Percentiles rank a stretch among this genome's conserved stretches.
Conservation (phyloP, 257 asterid genomes). For the Asclepias syriaca region DNA sequence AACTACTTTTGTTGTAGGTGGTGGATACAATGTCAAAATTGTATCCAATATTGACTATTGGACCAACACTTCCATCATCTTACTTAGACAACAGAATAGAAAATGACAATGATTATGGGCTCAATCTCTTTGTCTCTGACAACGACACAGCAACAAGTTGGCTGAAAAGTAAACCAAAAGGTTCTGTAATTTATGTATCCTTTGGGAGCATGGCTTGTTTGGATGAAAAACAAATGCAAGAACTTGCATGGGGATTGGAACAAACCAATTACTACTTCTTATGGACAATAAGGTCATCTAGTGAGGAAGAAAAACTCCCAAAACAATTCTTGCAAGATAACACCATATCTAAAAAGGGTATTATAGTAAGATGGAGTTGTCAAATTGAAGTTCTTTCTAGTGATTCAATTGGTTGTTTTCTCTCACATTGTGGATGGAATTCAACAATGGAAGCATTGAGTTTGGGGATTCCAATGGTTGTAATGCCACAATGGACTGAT, state of each 20-base stretch:
- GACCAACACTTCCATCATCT: slow-evolving; percentile 71
- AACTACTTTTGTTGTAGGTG: no score
- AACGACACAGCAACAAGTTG: slow-evolving; percentile 32
- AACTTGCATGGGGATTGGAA: slow-evolving; percentile 46
- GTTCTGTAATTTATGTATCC: slow-evolving; percentile 62
- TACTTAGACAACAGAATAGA: slow-evolving; percentile 50
- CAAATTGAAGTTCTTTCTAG: slow-evolving; percentile 48
- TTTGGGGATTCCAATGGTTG: slow-evolving; percentile 73
- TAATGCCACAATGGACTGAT: slow-evolving; percentile 81
- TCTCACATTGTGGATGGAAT: slow-evolving; percentile 84
- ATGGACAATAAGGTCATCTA: slow-evolving; percentile 47
- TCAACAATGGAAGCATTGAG: slow-evolving; percentile 63
- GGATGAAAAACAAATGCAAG: slow-evolving; percentile 45
- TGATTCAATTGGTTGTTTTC: slow-evolving; percentile 59
- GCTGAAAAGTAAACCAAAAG: slow-evolving; percentile 48
- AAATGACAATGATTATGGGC: slow-evolving; percentile 42
- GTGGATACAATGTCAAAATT: slow-evolving; percentile 42
- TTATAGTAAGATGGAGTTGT: slow-evolving; percentile 59
- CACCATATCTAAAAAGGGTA: slow-evolving; percentile 15
- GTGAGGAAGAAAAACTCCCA: slow-evolving; percentile 37
- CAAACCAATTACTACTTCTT: slow-evolving; percentile 37
- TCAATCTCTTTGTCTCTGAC: slow-evolving; percentile 45
- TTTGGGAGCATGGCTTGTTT: slow-evolving; percentile 72
- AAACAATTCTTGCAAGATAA: slow-evolving; percentile 18
- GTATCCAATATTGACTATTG: slow-evolving; percentile 45